Evolutionary conservation across 306 rosid species (phyloP).

Genomic region (Quercus glauca): DNA sequence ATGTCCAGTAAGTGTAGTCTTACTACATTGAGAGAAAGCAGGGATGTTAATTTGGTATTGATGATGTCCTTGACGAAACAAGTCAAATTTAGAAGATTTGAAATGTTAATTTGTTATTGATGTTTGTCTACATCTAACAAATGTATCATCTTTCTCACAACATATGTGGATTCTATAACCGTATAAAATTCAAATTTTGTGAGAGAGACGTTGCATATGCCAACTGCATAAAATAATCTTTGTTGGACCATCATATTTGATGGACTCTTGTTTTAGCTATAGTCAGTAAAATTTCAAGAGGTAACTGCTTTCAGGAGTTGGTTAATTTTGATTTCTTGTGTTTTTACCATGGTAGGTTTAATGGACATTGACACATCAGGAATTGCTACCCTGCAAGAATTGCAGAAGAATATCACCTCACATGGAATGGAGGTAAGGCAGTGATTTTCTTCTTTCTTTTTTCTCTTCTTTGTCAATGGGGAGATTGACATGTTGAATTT

Average conservation of each 20-base stretch:
- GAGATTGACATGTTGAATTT: not conserved
- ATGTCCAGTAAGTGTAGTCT: conserved; percentile 55
- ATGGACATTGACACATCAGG: conserved; percentile 77
- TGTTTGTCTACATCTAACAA: too few relatives aligned
- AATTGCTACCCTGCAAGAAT: conserved; percentile 59
- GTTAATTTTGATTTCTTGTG: not conserved
- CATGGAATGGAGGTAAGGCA: conserved; percentile 52
- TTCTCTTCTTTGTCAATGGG: too few relatives aligned
- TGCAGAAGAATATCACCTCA: conserved; percentile 48
- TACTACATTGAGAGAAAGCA: not conserved
- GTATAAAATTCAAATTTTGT: too few relatives aligned
- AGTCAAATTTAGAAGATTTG: too few relatives aligned
- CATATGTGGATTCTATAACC: too few relatives aligned
- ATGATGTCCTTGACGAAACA: too few relatives aligned
- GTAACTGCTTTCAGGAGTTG: not conserved
- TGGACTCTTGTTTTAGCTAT: not conserved
- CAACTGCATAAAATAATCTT: not conserved
- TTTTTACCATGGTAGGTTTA: conserved; percentile 40
- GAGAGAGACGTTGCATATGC: too few relatives aligned
- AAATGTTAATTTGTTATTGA: too few relatives aligned
- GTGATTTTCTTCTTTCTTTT: too few relatives aligned
- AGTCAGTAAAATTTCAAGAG: not conserved
- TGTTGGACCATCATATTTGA: not conserved
- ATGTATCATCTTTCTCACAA: too few relatives aligned
- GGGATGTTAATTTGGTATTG: not conserved